Base-by-base conservation (phyloP, 2,329 filamentous ascomycete genomes). In the Chrysosporium keratinophilum region DNA sequence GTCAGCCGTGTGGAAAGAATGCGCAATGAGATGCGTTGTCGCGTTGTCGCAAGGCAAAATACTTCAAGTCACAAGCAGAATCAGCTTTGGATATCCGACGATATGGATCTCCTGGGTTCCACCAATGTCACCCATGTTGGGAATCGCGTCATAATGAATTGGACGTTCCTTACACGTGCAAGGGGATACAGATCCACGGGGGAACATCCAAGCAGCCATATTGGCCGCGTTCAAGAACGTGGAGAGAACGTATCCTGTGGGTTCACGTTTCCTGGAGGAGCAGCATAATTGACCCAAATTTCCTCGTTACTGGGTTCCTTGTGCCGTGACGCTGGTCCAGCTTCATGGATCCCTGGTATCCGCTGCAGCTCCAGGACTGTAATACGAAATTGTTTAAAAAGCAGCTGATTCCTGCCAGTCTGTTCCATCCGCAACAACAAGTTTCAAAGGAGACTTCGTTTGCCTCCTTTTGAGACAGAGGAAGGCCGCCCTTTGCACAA, bases 51-150 rank as follows among this genome's bases (percentile, higher is more conserved):
- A 28, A 28, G 23, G 7, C 3, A 28, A 7, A 28, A 28, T 3
- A 28, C 3, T 28, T 6, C 14, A 19, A 23, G 20, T 41, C 39
- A 5, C 19, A 15, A 19, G 65, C 66, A 3, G 72, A 63, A 31
- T 66, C 64, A 28, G 66, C 68, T 17, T 67, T 67, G 1, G 59
- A 59, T 33, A 68, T 54, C 23, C 23, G 23, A 28, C 23, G 23
- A 28, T 3, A 28, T 28, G 23, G 23, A 28, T 28, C 23, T 4
- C 23, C 23, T 28, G 23, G 23, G 23, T 28, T 28, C 23, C 23
- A 28, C 23, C 23, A 28, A 7, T 4, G 23, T 28, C 23, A 28
- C 23, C 7, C 23, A 7, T 7, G 23, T 7, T 28, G 23, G 23
- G 23, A 28, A 28, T 7, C 7, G 23, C 23, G 23, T 28, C 23